Evolutionary conservation across 2,329 filamentous ascomycete species (phyloP), one percentile per base, ranked within the genome.

Genomic region (Helotiales sp.): DNA sequence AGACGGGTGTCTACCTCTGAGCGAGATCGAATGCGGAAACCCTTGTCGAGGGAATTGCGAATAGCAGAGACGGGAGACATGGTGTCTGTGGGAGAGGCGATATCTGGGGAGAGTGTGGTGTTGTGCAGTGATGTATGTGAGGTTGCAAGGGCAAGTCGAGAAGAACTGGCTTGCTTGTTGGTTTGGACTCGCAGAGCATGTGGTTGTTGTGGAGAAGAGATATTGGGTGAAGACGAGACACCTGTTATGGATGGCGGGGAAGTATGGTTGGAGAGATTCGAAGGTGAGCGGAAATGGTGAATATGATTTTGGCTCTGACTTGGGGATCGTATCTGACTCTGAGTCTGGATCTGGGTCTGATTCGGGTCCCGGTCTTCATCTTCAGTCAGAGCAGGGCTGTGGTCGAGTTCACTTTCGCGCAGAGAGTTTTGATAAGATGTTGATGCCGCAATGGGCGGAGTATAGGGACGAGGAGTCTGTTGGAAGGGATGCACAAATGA

Each of bases 401-500:
- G 65, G 84, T 85, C 55, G 69, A 87, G 74, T 83, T 88, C 86
- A 71, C 85, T 82, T 57, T 74, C 77, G 40, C 83, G 81, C 50
- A 85, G 77, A 7, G 86, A 87, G 75, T 85, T 86, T 70, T 85
- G 83, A 75, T 87, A 88, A 26, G 85, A 84, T 17, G 66, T 60
- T 47, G 67, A 69, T 68, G 88, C 74, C 8, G 87, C 40, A 7
- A 64, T 49, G 6, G 66, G 86, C 60, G 87, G 86, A 67, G 87
- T 88, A 54, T 86, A 85, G 0, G 86, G 86, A 47, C 86, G 83
- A 34, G 88, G 88, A 8, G 82, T 88, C 78, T 89, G 88, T 75
- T 89, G 86, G 71, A 89, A 89, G 28, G 88, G 87, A 74, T 90
- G 88, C 22, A 89, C 82, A 74, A 90, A 89, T 34, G 81, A 76